phyloP scores from a whole-genome alignment of 306 rosid species.

The Inga laurina region DNA sequence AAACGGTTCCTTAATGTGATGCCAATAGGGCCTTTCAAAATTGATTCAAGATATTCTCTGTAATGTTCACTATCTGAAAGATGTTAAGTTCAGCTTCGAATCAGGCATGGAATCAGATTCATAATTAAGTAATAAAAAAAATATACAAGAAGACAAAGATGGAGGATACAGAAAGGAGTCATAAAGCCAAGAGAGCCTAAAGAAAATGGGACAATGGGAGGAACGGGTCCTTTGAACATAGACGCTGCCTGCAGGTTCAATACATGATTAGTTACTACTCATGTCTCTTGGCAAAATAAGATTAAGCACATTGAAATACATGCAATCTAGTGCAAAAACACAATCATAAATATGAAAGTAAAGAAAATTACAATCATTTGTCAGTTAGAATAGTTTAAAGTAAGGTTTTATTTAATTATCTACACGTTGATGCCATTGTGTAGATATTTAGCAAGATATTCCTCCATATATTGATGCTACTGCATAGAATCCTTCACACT shows the following conservation, averaged over 20 bases:
- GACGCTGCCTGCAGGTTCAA: slow-evolving; percentile 87
- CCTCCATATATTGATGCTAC: slow-evolving; percentile 1
- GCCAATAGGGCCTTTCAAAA: slow-evolving; percentile 87
- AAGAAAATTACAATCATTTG: not conserved
- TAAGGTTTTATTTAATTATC: not conserved
- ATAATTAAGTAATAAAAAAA: not conserved
- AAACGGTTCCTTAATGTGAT: slow-evolving; percentile 87
- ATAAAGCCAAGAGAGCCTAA: slow-evolving; percentile 95
- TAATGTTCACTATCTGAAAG: slow-evolving; percentile 82
- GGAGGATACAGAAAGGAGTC: slow-evolving; percentile 97
- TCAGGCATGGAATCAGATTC: slow-evolving; percentile 18
- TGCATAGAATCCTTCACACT: not conserved
- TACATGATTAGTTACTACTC: not conserved
- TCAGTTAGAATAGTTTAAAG: slow-evolving; percentile 25
- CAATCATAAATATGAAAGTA: not conserved
- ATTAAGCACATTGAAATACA: not conserved
- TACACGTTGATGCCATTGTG: not conserved
- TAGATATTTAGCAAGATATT: slow-evolving; percentile 12
- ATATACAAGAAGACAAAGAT: slow-evolving; percentile 16
- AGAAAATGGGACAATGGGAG: slow-evolving; percentile 95
- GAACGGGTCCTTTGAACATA: slow-evolving; percentile 97
- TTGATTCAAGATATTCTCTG: slow-evolving; percentile 73
- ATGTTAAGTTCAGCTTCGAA: slow-evolving; percentile 55
- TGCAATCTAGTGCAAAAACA: slow-evolving; percentile 10
- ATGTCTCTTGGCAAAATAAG: slow-evolving; percentile 10